Conservation (phyloP, 768 basidiomycete species). For the Lepiota venenata region DNA sequence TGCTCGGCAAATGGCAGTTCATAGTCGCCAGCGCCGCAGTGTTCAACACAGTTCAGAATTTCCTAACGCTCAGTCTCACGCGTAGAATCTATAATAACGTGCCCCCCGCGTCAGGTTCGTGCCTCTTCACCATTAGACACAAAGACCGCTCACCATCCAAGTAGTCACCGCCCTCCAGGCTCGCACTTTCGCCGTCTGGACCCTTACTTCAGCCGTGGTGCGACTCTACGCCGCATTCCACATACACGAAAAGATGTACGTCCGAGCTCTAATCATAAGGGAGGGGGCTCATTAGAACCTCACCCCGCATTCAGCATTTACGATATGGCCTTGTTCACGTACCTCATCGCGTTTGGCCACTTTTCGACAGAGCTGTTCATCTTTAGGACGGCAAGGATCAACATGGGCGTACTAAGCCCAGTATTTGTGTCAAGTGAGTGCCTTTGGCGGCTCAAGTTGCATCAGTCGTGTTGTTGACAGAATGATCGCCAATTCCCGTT, state of each 20-base stretch:
- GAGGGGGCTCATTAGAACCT: conserved; percentile 10
- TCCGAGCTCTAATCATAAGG: conserved; percentile 12
- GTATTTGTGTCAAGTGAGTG: conserved; percentile 83
- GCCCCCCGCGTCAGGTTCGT: conserved; percentile 34
- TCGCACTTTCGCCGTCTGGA: conserved; percentile 91
- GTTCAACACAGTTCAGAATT: conserved; percentile 87
- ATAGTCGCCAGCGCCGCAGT: conserved; percentile 72
- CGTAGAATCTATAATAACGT: conserved; percentile 68
- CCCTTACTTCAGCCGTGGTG: conserved; percentile 78
- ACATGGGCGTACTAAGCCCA: conserved; percentile 61
- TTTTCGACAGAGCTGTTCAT: conserved; percentile 84
- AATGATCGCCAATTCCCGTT: conserved; percentile 12
- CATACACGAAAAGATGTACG: conserved; percentile 77
- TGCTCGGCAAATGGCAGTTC: conserved; percentile 87
- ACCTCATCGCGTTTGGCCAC: conserved; percentile 88
- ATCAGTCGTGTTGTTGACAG: conserved; percentile 3
- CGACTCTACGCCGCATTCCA: conserved; percentile 89
- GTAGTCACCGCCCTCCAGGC: conserved; percentile 85
- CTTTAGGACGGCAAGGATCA: conserved; percentile 70
- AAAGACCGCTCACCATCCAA: not conserved
- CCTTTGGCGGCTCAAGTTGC: not conserved
- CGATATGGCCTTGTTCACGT: conserved; percentile 84
- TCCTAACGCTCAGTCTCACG: conserved; percentile 72
- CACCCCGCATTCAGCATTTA: conserved; percentile 62
- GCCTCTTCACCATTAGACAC: conserved; percentile 1